Percentiles rank a stretch among this genome's conserved stretches.
These are phyloP conservation scores for Sugiyamaella xylanicola DNA, from an alignment of 1,139 yeast genomes.

Conservation along the genomic window DNA sequence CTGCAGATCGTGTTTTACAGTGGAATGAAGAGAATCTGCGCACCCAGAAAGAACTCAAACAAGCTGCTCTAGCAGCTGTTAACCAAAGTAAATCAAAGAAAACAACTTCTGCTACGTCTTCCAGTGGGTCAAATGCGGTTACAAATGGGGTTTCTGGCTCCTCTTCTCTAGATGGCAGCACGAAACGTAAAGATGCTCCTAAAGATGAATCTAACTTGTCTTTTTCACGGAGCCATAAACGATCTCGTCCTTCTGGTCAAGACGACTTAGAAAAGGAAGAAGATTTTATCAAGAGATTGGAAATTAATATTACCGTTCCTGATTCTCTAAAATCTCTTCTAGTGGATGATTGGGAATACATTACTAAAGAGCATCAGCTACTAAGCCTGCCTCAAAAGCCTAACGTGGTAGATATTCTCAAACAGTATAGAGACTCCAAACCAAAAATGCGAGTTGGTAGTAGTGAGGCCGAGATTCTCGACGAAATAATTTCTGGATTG, in stretches of 20 bases:
- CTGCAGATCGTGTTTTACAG: conserved; percentile 64
- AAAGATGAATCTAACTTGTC: conserved; percentile 13
- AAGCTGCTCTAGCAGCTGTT: conserved; percentile 48
- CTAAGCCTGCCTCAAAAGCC: conserved; percentile 61
- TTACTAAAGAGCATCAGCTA: conserved; percentile 76
- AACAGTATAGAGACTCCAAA: conserved; percentile 46
- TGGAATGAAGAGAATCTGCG: conserved; percentile 68
- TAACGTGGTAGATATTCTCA: conserved; percentile 56
- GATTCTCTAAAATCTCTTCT: conserved; percentile 66
- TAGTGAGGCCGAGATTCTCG: conserved; percentile 57
- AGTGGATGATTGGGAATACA: conserved; percentile 91
- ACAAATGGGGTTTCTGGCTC: conserved; percentile 10
- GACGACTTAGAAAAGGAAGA: conserved; percentile 47
- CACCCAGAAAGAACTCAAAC: conserved; percentile 64
- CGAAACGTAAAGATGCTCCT: conserved; percentile 19
- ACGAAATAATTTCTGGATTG: conserved; percentile 71
- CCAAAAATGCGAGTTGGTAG: conserved; percentile 32
- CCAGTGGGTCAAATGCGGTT: conserved; percentile 14
- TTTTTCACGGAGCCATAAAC: conserved; percentile 18
- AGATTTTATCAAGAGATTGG: conserved; percentile 49
- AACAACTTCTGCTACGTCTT: conserved; percentile 13
- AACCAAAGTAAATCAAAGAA: conserved; percentile 28
- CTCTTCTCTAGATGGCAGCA: conserved; percentile 3
- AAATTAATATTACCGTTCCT: conserved; percentile 60
- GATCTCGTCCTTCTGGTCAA: conserved; percentile 22